Conservation (phyloP, 441 rosid genomes). For the Pelargonium citronellum region DNA sequence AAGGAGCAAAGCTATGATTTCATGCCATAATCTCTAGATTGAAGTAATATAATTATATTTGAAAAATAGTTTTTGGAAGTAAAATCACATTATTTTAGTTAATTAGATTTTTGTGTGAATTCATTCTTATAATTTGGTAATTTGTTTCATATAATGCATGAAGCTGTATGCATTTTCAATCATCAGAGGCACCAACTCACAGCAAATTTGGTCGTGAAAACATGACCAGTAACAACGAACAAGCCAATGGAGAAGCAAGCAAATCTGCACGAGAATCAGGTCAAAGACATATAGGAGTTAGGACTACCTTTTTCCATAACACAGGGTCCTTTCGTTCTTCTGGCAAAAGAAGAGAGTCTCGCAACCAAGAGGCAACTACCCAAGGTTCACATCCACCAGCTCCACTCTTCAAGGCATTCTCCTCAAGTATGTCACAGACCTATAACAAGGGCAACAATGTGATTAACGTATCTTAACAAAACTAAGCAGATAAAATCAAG, state of each 20-base stretch:
- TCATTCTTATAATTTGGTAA: neutral
- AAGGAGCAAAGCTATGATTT: neutral
- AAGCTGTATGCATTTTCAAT: too few relatives aligned
- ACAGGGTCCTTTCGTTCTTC: conserved; percentile 74
- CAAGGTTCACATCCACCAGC: conserved; percentile 58
- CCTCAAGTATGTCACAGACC: conserved; percentile 87
- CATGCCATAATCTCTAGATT: neutral
- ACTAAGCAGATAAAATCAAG: neutral
- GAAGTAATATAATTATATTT: too few relatives aligned
- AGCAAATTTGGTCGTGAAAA: neutral
- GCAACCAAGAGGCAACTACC: conserved; percentile 74
- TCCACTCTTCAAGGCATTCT: conserved; percentile 55
- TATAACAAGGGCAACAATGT: conserved; percentile 24
- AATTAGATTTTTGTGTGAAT: neutral
- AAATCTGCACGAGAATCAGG: neutral
- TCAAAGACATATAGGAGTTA: neutral
- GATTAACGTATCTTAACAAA: neutral
- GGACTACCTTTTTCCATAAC: conserved; percentile 67
- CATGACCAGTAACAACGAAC: neutral
- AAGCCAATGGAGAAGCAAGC: neutral
- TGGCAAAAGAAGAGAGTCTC: conserved; percentile 80
- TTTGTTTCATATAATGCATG: too few relatives aligned
- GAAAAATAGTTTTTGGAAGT: neutral
- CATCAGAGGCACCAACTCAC: too few relatives aligned
- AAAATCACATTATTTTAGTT: neutral